Evolutionary conservation across 148 eudicot genomes (phyloP).

Genomic region (Chenopodium berlandieri): DNA sequence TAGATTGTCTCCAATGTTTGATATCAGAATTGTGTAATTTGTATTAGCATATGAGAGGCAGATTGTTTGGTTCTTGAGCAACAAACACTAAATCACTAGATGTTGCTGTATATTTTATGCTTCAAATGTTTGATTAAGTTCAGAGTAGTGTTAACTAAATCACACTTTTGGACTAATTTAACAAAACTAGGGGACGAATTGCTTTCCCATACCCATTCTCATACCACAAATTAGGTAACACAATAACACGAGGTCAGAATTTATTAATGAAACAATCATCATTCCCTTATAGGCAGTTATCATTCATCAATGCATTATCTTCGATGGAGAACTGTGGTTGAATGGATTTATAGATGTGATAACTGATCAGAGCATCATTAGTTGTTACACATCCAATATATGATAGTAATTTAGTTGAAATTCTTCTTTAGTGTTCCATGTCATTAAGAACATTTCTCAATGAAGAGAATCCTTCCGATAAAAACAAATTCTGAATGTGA

Average conservation of each 20-base stretch:
- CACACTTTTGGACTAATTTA: too few relatives aligned
- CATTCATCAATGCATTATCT: neutral
- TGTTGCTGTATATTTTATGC: too few relatives aligned
- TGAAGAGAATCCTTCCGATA: neutral
- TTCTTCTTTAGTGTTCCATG: neutral
- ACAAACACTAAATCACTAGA: too few relatives aligned
- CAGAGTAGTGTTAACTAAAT: neutral
- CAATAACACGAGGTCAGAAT: too few relatives aligned
- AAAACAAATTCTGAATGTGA: neutral
- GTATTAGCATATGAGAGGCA: too few relatives aligned
- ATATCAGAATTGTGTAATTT: neutral
- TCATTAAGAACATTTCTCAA: neutral
- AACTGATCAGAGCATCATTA: neutral
- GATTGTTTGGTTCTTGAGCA: too few relatives aligned
- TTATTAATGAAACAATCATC: too few relatives aligned
- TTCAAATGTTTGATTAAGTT: neutral
- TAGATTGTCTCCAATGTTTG: neutral
- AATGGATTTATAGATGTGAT: neutral
- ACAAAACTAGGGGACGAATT: too few relatives aligned
- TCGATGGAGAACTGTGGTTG: neutral
- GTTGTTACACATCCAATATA: neutral
- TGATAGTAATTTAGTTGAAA: neutral
- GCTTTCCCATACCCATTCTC: too few relatives aligned
- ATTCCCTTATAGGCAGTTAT: too few relatives aligned
- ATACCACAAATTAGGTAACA: too few relatives aligned